Base-by-base conservation (phyloP, 495 filamentous ascomycete species). In the Viridothelium virens region DNA sequence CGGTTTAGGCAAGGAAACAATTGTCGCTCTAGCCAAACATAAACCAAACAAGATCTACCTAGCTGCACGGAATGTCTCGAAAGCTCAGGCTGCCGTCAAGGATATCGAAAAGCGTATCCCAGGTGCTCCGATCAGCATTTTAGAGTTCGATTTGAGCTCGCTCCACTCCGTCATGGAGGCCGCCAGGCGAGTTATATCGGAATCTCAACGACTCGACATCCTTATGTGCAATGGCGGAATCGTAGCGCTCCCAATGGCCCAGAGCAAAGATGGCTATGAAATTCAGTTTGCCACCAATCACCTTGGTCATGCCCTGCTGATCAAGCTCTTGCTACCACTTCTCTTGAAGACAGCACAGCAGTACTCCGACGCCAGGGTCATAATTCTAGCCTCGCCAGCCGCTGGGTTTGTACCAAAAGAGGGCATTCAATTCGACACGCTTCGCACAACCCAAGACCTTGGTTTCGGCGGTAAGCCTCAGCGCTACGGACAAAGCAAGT, bases 311-410 rank as follows among this genome's bases (percentile, higher is more conserved):
- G 63, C 67, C n/a, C 65, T 72, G 31, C 59, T 73, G 3, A 69
- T 66, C 37, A 66, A 69, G 44, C 50, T 63, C n/a, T 67, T 75
- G 11, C 69, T 70, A 7, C 73, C 73, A 0, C 38, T 63, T 2
- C 62, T 75, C 6, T 61, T 74, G 16, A 16, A 48, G 4, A 72
- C 73, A 2, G 69, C 68, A 9, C 46, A 62, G n/a, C n/a, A 16
- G 2, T 64, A 61, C 34, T 36, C 59, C 3, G 77, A 81, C 50
- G 83, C 82, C 1, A 74, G 82, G 12, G 64, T 85, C 38, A 67
- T 86, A 25, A 62, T 69, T 18, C 65, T 78, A 16, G 72, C 77
- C 1, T 81, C 78, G 5, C 68, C 65, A 4, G 82, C 78, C 16
- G 79, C 79, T 69, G 53, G 61, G 47, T 81, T 77, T 63, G 67